Evolutionary conservation across 2,329 filamentous ascomycete genomes (phyloP).

Genomic region (Ophiognomonia clavigignenti-juglandacearum): DNA sequence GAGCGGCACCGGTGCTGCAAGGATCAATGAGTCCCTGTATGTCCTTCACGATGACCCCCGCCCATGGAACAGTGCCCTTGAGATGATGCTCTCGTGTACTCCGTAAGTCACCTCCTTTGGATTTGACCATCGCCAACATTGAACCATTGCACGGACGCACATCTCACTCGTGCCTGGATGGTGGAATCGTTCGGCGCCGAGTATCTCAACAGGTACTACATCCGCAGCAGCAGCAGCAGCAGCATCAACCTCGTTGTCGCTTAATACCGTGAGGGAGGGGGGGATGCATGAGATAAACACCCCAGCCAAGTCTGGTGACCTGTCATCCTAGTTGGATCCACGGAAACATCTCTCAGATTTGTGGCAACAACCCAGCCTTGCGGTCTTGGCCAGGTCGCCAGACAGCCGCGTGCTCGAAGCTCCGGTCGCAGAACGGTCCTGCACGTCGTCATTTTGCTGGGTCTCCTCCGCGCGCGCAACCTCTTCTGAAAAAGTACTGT

Average conservation of each 20-base stretch:
- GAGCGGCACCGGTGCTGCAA: constrained; percentile 24
- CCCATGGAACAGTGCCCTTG: background rate
- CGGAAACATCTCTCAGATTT: constrained; percentile 15
- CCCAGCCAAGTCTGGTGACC: background rate
- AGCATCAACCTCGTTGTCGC: background rate
- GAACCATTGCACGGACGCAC: too few relatives aligned
- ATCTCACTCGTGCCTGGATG: too few relatives aligned
- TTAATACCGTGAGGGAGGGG: background rate
- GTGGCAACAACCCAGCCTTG: constrained; percentile 6
- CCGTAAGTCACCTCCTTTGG: too few relatives aligned
- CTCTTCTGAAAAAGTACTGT: background rate
- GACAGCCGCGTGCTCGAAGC: constrained; percentile 8
- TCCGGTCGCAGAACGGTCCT: constrained; percentile 8
- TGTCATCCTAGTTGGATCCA: constrained; percentile 9
- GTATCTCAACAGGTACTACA: too few relatives aligned
- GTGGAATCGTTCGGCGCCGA: too few relatives aligned
- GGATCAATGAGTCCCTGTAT: constrained; percentile 10
- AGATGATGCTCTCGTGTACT: too few relatives aligned
- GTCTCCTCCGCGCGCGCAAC: constrained; percentile 1
- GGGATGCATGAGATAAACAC: constrained; percentile 2
- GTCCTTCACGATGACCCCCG: constrained; percentile 7
- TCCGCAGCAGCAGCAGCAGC: background rate
- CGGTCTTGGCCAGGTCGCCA: constrained; percentile 1
- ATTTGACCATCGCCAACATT: too few relatives aligned
- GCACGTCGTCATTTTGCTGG: constrained; percentile 2